Evolutionary conservation across 805 yeast species (phyloP).

Genomic region (Millerago galiae): DNA sequence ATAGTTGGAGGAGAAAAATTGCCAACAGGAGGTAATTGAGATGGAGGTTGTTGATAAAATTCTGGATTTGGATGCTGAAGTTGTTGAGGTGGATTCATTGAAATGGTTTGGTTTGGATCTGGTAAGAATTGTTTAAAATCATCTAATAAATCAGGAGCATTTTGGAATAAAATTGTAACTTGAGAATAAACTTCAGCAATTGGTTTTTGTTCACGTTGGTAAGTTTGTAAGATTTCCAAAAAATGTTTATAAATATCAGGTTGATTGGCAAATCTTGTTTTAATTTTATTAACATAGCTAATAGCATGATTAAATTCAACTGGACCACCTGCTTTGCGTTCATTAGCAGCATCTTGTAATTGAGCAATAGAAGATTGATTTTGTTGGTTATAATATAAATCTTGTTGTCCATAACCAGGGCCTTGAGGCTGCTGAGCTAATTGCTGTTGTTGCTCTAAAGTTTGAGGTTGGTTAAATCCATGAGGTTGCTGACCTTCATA

Average conservation of each 20-base stretch:
- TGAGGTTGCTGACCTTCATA: slow-evolving; percentile 17
- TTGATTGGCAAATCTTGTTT: slow-evolving; percentile 85
- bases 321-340: slow-evolving; percentile 42
- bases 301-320: slow-evolving; percentile 97
- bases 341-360: slow-evolving; percentile 34
- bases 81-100: slow-evolving; percentile 13
- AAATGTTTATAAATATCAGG: slow-evolving; percentile 96
- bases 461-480: slow-evolving; percentile 5
- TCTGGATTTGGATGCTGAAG: slow-evolving; percentile 15
- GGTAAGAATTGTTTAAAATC: slow-evolving; percentile 96
- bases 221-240: slow-evolving; percentile 90
- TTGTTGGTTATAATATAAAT: slow-evolving; percentile 6
- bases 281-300: slow-evolving; percentile 91
- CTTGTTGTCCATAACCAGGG: slow-evolving; percentile 9
- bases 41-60: slow-evolving; percentile 22
- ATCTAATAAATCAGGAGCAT: slow-evolving; percentile 90
- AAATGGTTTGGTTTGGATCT: slow-evolving; percentile 36
- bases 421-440: slow-evolving; percentile 10
- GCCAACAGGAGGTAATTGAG: slow-evolving; percentile 82
- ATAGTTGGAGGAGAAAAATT: slow-evolving; percentile 67
- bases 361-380: slow-evolving; percentile 25
- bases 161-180: slow-evolving; percentile 80
- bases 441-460: slow-evolving; percentile 10
- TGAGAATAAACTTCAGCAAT: slow-evolving; percentile 94
- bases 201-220: slow-evolving; percentile 93